Evolutionary conservation across 495 filamentous ascomycete species (phyloP).

Genomic region (Evansstolkia leycettana): DNA sequence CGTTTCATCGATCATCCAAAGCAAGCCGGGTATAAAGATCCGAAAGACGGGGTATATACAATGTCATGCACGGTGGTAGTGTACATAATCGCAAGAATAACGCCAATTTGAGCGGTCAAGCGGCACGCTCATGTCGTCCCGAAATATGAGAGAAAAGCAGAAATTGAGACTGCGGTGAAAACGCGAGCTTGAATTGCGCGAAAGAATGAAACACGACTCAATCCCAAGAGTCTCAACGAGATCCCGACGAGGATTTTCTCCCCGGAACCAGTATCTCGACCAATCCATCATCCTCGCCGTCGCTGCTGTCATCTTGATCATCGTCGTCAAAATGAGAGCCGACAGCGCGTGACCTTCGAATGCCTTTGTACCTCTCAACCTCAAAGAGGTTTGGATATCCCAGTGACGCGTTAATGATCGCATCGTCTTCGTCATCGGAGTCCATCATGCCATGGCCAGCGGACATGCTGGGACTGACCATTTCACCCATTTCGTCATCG

Average conservation of each 20-base stretch:
- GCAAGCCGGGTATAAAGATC: constrained; percentile 1
- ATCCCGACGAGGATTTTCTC: constrained; percentile 21
- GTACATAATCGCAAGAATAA: neutral
- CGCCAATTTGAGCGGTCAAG: neutral
- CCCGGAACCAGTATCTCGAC: constrained; percentile 37
- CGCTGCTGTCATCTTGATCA: constrained; percentile 31
- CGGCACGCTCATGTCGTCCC: too few relatives aligned
- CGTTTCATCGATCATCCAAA: neutral
- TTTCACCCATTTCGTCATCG: constrained; percentile 38
- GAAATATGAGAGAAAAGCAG: neutral
- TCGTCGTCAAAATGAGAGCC: constrained; percentile 29
- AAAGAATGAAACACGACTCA: constrained; percentile 9
- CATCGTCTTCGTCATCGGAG: constrained; percentile 36
- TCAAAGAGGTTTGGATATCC: constrained; percentile 29
- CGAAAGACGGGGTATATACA: constrained; percentile 1
- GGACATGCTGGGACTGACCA: constrained; percentile 25
- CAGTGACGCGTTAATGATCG: constrained; percentile 35
- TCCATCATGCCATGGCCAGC: constrained; percentile 26
- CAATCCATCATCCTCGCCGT: constrained; percentile 35
- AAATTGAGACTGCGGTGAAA: constrained; percentile 4
- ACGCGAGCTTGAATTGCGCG: too few relatives aligned
- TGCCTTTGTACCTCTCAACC: constrained; percentile 22
- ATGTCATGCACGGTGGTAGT: neutral
- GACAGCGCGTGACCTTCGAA: constrained; percentile 19
- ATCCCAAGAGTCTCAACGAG: constrained; percentile 1